Evolutionary conservation across 805 yeast species (phyloP), one percentile per base, ranked within the genome.

Genomic region (Saturnispora ahearnii): DNA sequence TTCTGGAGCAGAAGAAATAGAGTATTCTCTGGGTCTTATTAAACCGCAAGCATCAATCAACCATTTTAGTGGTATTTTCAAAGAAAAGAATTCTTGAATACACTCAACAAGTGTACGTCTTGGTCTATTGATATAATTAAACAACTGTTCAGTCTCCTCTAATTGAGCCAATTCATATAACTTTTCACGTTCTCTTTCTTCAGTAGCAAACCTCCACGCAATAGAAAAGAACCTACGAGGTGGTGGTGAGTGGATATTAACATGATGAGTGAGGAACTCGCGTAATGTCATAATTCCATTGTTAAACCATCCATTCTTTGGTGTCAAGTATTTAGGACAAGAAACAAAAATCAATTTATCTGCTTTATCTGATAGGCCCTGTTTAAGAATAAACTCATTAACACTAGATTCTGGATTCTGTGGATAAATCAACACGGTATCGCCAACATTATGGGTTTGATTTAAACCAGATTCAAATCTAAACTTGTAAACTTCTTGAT

Each of bases 81-180:
- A 71, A 5, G 87, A 76, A 53, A 77, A 80, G 61, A 93, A 93
- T 62, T 93, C 99, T 47, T 79, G 74, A 6, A 93, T 63, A 0
- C 86, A 84, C 63, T 93, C 99, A 22, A 89, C 61, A 4, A 90
- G 76, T 45, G 96, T 88, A 56, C 99, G 66, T 55, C 96, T 74
- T 5, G 98, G 97, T 52, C 98, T 71, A 61, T 88, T 86, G n/a
- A 95, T 95, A 64, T 93, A 93, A 63, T 91, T 82, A 62, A 81
- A 91, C 42, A 90, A 66, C 49, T 87, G 96, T 61, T 91, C 89
- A 47, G 84, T 76, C 46, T 86, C 88, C 41, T 83, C 83, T 45
- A 81, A 72, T 9, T 76, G 69, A 9, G 84, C 77, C 58, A 93
- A 86, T 57, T 93, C 96, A 46, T 69, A 68, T 43, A 93, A 70